These are phyloP conservation scores for Gossypium turneri DNA, from an alignment of 345 rosid genomes.

Conservation along the genomic window DNA sequence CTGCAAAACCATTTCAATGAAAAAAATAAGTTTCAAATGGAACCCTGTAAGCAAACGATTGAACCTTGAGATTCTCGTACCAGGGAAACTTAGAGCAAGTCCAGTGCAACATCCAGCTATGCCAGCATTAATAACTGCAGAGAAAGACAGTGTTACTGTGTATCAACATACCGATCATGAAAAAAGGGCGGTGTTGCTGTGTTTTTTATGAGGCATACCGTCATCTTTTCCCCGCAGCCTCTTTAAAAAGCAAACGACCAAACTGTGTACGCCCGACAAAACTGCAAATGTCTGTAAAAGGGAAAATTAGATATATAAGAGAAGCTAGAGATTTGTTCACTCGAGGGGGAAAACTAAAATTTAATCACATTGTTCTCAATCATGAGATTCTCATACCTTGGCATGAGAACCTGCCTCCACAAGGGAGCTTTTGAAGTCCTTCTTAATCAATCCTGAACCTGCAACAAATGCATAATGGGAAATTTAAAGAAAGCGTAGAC, in stretches of 20 bases:
- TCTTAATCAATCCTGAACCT: slow-evolving; percentile 80
- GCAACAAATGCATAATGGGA: slow-evolving; percentile 14
- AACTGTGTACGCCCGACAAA: slow-evolving; percentile 64
- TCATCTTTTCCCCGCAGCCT: slow-evolving; percentile 83
- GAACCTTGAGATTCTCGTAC: not conserved
- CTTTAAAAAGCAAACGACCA: slow-evolving; percentile 68
- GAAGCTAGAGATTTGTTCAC: not conserved
- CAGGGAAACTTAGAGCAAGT: slow-evolving; percentile 21
- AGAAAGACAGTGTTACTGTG: slow-evolving; percentile 3
- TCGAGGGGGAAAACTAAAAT: not conserved
- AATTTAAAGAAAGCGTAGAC: not conserved
- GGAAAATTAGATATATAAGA: not conserved
- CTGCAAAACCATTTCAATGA: not conserved
- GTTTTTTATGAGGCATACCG: slow-evolving; percentile 31
- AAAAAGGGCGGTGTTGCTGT: not conserved
- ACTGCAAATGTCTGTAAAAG: slow-evolving; percentile 55
- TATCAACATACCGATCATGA: not conserved
- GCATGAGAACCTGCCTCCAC: slow-evolving; percentile 82
- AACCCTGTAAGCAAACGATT: slow-evolving; percentile 21
- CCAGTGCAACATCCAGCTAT: slow-evolving; percentile 44
- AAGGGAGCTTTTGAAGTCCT: slow-evolving; percentile 76
- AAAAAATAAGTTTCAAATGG: not conserved
- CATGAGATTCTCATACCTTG: slow-evolving; percentile 44
- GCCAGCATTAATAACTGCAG: slow-evolving; percentile 80
- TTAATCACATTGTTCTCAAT: not conserved